Base-by-base conservation (phyloP, 2,329 filamentous ascomycete species). In the Fusarium concolor region DNA sequence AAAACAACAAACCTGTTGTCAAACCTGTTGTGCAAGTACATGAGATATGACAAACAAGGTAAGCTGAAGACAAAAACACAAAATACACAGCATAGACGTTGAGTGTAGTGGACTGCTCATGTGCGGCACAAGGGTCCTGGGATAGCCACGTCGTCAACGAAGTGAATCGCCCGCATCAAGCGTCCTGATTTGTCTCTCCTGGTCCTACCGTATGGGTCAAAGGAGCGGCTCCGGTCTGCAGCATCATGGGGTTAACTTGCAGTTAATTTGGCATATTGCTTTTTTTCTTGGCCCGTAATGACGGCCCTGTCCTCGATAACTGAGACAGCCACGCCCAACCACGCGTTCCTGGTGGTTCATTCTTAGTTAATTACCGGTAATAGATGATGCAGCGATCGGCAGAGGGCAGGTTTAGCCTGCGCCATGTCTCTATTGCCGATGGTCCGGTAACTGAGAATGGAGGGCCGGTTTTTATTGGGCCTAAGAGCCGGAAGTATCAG, bases 121-220 rank as follows among this genome's bases (percentile, higher is more conserved):
- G 18, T 42, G 28, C 22, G 18, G 28, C 29, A 18, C 43, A 56
- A 18, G 31, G 29, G 22, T 39, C 20, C 31, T 26, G 14, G 15
- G 11, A 6, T 37, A 67, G 65, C 65, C 60, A 68, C 65, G 38
- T 68, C 60, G 65, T 68, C 65, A 68, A 43, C 31, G 50, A 56
- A 26, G 18, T 24, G 2, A 12, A 35, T 31, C 39, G 20, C 5
- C 10, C n/a, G 20, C 14, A 28, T 7, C 57, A 31, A 42, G 10
- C 10, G 22, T 7, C 39, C 18, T 43, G 14, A 38, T 41, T 46
- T 63, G 60, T 22, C 49, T 38, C 24, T 10, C 22, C 46, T 11
- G 17, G 29, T 26, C 42, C 37, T 33, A 33, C 14, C 14, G 14
- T 33, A 33, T 33, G 31, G 35, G 45, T 15, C 29, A 29, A 24